Base-by-base conservation (phyloP, 1,139 yeast genomes). In the Candida gigantensis region DNA sequence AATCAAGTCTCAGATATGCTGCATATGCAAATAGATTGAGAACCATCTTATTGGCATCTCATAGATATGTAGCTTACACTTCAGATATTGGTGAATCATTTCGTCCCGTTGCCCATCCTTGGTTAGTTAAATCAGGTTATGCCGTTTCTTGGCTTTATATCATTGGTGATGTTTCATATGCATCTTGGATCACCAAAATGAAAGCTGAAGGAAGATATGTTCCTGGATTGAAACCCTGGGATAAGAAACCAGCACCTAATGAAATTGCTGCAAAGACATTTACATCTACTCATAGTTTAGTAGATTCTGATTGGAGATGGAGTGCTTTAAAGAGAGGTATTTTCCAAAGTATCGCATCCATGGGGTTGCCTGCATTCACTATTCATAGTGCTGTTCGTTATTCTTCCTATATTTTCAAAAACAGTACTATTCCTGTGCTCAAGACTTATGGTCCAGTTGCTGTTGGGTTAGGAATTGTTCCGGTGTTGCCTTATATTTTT, bases 1-100 rank as follows among this genome's bases (percentile, higher is more conserved):
- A 79, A 38, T 64, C 79, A 9, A 65, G 63, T 34, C 57, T 84
- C 32, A 79, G 95, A 70, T 85, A 85, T 52, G 88, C 94, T 3
- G 95, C 92, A 12, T 85, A 85, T 54, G 89, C 90, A 44, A 81
- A 82, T 53, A 64, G 95, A 51, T 55, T 84, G 36, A 68, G 89
- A 58, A 80, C 87, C 21, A 81, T 85, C 45, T 66, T 84, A 38
- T 53, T 72, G 37, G 89, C 94, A 6, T 78, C 90, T n/a, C 92
- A 84, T 53, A 65, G 95, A 49, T 86, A 86, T 53, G 87, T 86
- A 17, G 95, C 95, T 2, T 86, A 86, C 58, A 85, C 95, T 5
- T 84, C 92, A 0, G 95, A 86, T 55, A 80, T 86, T 46, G 95
- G 95, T 16, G 95, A 86, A 55, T 84, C 92, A n/a, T 86, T 86